phyloP scores from a whole-genome alignment of 768 basidiomycete species.

The Xerocomellus chrysenteron region DNA sequence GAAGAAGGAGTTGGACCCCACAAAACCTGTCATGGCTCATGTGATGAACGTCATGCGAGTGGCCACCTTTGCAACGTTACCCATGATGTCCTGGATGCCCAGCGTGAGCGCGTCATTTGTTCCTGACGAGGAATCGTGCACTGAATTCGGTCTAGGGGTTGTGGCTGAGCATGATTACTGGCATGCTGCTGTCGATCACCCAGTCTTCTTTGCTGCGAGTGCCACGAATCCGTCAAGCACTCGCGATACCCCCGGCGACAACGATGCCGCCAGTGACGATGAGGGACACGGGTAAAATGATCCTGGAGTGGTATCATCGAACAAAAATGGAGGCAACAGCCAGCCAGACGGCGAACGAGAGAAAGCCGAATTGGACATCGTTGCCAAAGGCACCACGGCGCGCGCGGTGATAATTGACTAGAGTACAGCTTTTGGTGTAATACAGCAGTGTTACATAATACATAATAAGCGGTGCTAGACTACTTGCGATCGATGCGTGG shows the following conservation, averaged over 20 bases:
- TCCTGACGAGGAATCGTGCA: too few relatives aligned
- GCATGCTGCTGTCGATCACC: slow-evolving; percentile 43
- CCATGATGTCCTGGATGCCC: slow-evolving; percentile 59
- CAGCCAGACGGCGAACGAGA: slow-evolving; percentile 1
- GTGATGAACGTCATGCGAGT: slow-evolving; percentile 66
- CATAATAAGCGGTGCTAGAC: not conserved
- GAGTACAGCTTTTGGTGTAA: not conserved
- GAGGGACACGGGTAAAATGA: slow-evolving; percentile 22
- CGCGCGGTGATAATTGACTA: not conserved
- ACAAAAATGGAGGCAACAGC: not conserved
- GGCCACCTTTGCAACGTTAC: slow-evolving; percentile 50
- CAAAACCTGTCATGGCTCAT: slow-evolving; percentile 59
- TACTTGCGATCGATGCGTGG: not conserved
- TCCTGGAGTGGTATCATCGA: slow-evolving; percentile 21
- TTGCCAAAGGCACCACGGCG: slow-evolving; percentile 24
- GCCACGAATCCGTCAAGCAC: slow-evolving; percentile 39
- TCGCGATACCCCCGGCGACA: slow-evolving; percentile 33
- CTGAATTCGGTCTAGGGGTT: slow-evolving; percentile 44
- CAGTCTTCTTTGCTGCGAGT: slow-evolving; percentile 49
- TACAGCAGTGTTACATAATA: slow-evolving; percentile 13
- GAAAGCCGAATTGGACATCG: slow-evolving; percentile 25
- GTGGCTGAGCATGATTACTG: slow-evolving; percentile 55
- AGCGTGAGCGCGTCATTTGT: slow-evolving; percentile 47
- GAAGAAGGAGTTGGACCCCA: slow-evolving; percentile 55
- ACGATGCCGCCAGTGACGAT: slow-evolving; percentile 26